Conservation (phyloP, 148 eudicot genomes). For the Selenicereus undatus region DNA sequence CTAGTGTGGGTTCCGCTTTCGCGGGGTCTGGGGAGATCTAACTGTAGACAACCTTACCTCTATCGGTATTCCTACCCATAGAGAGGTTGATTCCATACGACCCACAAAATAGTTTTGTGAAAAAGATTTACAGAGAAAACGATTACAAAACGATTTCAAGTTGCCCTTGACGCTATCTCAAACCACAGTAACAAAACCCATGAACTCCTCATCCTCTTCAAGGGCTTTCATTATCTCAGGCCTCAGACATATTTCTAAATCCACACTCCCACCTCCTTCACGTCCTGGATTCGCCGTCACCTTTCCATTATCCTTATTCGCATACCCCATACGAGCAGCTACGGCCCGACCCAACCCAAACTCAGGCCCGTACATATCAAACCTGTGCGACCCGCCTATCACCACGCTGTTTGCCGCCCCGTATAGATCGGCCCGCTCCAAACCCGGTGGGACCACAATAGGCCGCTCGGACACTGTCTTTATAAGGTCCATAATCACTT, state of each 20-base stretch:
- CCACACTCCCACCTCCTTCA: slow-evolving; percentile 60
- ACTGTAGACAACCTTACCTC: too few relatives aligned
- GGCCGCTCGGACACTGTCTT: background rate
- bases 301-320: slow-evolving; percentile 63
- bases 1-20: too few relatives aligned
- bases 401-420: slow-evolving; percentile 18
- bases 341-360: slow-evolving; percentile 66
- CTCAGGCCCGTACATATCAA: slow-evolving; percentile 66
- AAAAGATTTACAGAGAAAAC: too few relatives aligned
- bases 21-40: too few relatives aligned
- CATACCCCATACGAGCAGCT: slow-evolving; percentile 51
- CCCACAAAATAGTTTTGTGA: too few relatives aligned
- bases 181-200: slow-evolving; percentile 40
- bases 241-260: slow-evolving; percentile 59
- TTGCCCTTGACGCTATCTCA: too few relatives aligned
- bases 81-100: too few relatives aligned
- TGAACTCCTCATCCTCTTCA: slow-evolving; percentile 50
- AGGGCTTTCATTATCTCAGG: slow-evolving; percentile 55
- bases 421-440: background rate
- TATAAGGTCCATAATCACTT: background rate
- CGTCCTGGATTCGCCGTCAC: slow-evolving; percentile 61
- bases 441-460: slow-evolving; percentile 19
- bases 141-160: too few relatives aligned
- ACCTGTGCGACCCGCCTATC: slow-evolving; percentile 63
- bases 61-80: too few relatives aligned